Evolutionary conservation across 768 basidiomycete genomes (phyloP), one percentile per base, ranked within the genome.

Genomic region (Tylopilus sp.): DNA sequence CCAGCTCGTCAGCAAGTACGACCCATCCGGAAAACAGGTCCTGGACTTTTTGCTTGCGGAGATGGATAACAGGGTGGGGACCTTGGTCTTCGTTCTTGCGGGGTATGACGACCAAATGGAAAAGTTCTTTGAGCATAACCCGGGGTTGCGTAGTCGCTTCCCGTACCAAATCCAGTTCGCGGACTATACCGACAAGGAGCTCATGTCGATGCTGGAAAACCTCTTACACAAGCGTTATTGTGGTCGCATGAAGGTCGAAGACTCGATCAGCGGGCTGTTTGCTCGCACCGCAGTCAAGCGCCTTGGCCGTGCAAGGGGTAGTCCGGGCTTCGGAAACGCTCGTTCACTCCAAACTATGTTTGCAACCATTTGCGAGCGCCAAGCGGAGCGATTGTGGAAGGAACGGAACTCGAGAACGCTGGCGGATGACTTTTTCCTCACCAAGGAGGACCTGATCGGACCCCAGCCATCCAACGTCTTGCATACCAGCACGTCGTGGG

Each of bases 21-120:
- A 78, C 52, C 64, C 64, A 19, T 71, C 73, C 36, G 87, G 86
- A 4, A 61, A 66, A 19, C 79, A 81, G 54, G 85, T 88, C 5
- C 72, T 89, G 17, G 86, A 89, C 53, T 88, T 81, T 60, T 76
- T 88, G 1, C 75, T 89, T 4, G 84, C 85, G 0, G 86, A 88
- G 63, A 88, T 88, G 84, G 85, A 88, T 59, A 87, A 88, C 65
- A 74, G 76, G 25, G 74, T 83, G 4, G 86, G 85, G 8, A 80
- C 72, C 11, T 60, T 86, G 14, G 83, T 87, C 5, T 89, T 88
- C 68, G 82, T 89, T 55, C 71, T 89, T 9, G 86, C 87, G 0
- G 86, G 86, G 4, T 89, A 89, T 62, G 78, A 71, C 65, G 83
- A 79, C 50, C 74, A 89, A 64, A 88, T 88, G 87, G 86, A 89